phyloP scores from a whole-genome alignment of 208 protist species.

The Acanthamoeba rhysodes region DNA sequence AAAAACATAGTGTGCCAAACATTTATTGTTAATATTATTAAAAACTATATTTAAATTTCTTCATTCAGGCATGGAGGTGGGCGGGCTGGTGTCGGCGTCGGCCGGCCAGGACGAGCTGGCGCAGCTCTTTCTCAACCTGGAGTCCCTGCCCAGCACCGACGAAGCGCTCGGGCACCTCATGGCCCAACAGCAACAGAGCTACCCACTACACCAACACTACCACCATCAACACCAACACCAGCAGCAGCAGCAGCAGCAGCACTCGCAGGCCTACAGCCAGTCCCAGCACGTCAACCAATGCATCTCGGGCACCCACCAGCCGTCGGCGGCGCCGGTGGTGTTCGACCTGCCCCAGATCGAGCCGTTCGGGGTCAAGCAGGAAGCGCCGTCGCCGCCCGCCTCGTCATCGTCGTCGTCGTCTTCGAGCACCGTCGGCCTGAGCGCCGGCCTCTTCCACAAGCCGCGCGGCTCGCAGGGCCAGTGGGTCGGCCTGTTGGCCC shows the following conservation, averaged over 20 bases:
- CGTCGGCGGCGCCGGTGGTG: too few relatives aligned
- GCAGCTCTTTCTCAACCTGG: constrained; percentile 43
- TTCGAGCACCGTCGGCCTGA: not conserved
- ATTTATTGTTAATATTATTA: too few relatives aligned
- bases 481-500: constrained; percentile 15
- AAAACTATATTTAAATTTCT: too few relatives aligned
- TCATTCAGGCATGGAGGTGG: constrained; percentile 24
- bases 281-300: not conserved
- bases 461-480: constrained; percentile 52
- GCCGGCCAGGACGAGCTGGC: constrained; percentile 35
- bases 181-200: not conserved
- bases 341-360: constrained; percentile 58
- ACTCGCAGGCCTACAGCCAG: not conserved
- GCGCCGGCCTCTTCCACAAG: constrained; percentile 46
- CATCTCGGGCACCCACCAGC: not conserved
- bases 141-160: constrained; percentile 20
- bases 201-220: not conserved
- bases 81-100: not conserved
- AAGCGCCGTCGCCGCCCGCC: not conserved
- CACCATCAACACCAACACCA: not conserved
- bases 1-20: too few relatives aligned
- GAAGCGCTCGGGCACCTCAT: not conserved
- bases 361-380: constrained; percentile 4
- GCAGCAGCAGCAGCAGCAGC: constrained; percentile 7
- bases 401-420: not conserved